Conservation (phyloP, 371 early-diverging fungal genomes). For the Smittium mucronatum region DNA sequence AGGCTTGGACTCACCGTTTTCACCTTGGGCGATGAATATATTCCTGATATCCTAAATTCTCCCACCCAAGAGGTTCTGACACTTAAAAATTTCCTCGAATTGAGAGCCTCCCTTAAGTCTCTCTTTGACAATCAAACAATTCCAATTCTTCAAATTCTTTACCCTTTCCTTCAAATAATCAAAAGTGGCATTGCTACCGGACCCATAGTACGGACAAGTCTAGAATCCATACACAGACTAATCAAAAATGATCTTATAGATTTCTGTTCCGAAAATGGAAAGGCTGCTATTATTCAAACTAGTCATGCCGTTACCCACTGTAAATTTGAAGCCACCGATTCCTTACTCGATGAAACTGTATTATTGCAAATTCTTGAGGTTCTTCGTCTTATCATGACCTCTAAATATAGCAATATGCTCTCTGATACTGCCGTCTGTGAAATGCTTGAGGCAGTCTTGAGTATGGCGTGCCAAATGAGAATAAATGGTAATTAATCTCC, state of each 20-base stretch:
- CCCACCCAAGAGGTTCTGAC: slow-evolving; percentile 11
- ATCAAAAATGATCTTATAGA: slow-evolving; percentile 72
- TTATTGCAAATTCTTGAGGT: slow-evolving; percentile 76
- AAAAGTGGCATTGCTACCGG: slow-evolving; percentile 84
- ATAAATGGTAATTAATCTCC: slow-evolving; percentile 50
- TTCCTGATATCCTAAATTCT: slow-evolving; percentile 16
- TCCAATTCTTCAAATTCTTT: slow-evolving; percentile 61
- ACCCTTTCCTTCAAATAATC: slow-evolving; percentile 83
- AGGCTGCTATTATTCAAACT: slow-evolving; percentile 25
- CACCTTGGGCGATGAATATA: slow-evolving; percentile 21
- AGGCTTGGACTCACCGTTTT: slow-evolving; percentile 29
- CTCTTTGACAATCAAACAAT: slow-evolving; percentile 28
- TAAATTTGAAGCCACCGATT: slow-evolving; percentile 88
- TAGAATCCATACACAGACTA: slow-evolving; percentile 78
- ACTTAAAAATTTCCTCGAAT: slow-evolving; percentile 31
- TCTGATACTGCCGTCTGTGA: slow-evolving; percentile 88
- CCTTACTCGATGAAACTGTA: slow-evolving; percentile 84
- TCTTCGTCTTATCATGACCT: slow-evolving; percentile 51
- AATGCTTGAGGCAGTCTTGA: slow-evolving; percentile 89
- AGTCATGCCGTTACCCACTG: slow-evolving; percentile 77
- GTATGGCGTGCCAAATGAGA: slow-evolving; percentile 88
- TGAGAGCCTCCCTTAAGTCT: slow-evolving; percentile 33
- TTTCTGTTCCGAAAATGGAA: slow-evolving; percentile 26
- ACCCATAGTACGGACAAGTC: slow-evolving; percentile 83
- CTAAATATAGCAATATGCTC: slow-evolving; percentile 49